A percentile compares a stretch with the other conserved stretches of the same genome.
These are phyloP conservation scores for Lactarius indigo DNA, from an alignment of 768 basidiomycete genomes.

Conservation along the genomic window DNA sequence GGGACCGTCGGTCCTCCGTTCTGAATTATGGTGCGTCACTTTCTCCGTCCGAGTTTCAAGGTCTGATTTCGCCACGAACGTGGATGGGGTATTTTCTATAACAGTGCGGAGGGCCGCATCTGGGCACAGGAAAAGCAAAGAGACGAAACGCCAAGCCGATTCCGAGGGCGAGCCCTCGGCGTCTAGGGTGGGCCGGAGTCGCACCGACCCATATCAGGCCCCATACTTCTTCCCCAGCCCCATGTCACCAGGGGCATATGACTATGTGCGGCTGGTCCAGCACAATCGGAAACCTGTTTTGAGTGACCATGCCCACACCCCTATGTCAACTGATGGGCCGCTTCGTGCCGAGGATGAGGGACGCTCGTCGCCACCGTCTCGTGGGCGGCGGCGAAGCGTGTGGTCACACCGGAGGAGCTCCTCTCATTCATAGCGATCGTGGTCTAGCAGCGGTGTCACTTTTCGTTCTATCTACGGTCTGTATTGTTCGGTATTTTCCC, in stretches of 20 bases:
- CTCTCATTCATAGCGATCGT: neutral
- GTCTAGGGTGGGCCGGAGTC: slow-evolving; percentile 24
- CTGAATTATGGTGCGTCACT: slow-evolving; percentile 4
- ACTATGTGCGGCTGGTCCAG: slow-evolving; percentile 29
- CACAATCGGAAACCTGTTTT: slow-evolving; percentile 7
- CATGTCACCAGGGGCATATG: slow-evolving; percentile 34
- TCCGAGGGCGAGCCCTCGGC: neutral
- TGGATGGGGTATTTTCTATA: too few species aligned
- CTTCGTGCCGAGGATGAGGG: neutral
- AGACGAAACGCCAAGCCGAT: neutral
- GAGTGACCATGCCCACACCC: neutral
- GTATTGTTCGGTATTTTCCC: neutral
- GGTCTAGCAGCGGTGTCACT: neutral
- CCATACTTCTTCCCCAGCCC: slow-evolving; percentile 61
- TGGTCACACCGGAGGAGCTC: slow-evolving; percentile 1
- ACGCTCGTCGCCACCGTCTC: neutral
- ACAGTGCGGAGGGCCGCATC: slow-evolving; percentile 2
- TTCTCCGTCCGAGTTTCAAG: neutral
- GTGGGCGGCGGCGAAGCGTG: neutral
- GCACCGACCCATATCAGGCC: slow-evolving; percentile 60
- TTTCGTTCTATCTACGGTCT: neutral
- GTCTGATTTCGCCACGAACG: neutral
- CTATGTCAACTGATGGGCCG: neutral
- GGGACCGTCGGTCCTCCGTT: neutral
- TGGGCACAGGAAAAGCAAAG: neutral